Conservation (phyloP, 768 basidiomycete species). For the Polyporus arcularius region DNA sequence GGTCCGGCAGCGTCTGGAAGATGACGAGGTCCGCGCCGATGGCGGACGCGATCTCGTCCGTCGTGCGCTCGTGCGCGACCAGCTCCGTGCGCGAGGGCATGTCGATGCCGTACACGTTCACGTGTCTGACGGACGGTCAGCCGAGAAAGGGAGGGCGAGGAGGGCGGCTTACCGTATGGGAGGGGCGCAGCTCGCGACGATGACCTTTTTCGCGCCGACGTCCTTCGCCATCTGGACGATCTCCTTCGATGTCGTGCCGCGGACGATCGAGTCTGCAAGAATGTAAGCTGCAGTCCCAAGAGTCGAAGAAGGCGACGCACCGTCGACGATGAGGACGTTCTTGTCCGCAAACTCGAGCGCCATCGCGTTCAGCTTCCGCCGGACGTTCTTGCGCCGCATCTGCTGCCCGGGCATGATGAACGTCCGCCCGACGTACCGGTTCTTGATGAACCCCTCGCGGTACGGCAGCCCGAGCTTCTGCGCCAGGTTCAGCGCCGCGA, state of each 20-base stretch:
- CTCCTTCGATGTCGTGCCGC: constrained; percentile 97
- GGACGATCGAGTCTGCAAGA: constrained; percentile 88
- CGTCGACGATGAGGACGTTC: constrained; percentile 94
- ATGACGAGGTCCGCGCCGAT: constrained; percentile 97
- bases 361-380: constrained; percentile 97
- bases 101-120: constrained; percentile 99
- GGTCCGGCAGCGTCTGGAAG: constrained; percentile 90
- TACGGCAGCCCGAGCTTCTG: constrained; percentile 90
- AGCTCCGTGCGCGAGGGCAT: constrained; percentile 97
- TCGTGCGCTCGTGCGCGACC: constrained; percentile 79
- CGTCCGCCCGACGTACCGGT: constrained; percentile 95
- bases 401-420: constrained; percentile 99
- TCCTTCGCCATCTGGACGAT: constrained; percentile 99
- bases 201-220: constrained; percentile 94
- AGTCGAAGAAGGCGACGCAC: constrained; percentile 41
- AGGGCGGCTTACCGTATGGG: constrained; percentile 72
- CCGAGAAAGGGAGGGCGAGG: background rate
- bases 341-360: constrained; percentile 92
- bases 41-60: constrained; percentile 67
- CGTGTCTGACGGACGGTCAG: constrained; percentile 48
- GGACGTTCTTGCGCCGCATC: constrained; percentile 92
- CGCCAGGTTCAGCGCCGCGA: constrained; percentile 93
- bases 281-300: background rate
- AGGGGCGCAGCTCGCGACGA: constrained; percentile 95
- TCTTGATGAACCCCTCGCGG: constrained; percentile 98